Conservation (phyloP, 169 alveolate species). For the Cryptosporidium parvum region DNA sequence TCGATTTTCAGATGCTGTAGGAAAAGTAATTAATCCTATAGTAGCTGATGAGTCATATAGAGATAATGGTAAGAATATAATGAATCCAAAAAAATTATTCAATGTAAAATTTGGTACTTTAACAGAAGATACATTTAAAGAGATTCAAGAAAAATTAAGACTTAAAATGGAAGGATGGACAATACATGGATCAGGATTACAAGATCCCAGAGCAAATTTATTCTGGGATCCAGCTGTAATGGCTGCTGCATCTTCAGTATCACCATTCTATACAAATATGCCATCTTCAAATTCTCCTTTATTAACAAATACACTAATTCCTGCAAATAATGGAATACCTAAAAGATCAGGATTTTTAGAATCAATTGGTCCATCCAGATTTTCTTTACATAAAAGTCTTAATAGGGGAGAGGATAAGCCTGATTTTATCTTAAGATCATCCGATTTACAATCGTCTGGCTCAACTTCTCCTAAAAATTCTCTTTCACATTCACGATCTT, state of each 20-base stretch:
- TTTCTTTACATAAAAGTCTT: neutral
- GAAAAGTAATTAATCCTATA: slow-evolving; percentile 54
- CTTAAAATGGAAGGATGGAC: slow-evolving; percentile 70
- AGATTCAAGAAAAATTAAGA: slow-evolving; percentile 54
- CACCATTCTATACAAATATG: slow-evolving; percentile 41
- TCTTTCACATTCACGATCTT: neutral
- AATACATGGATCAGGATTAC: slow-evolving; percentile 58
- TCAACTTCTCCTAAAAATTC: too few relatives aligned
- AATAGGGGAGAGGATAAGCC: neutral
- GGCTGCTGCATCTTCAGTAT: slow-evolving; percentile 55
- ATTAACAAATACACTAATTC: slow-evolving; percentile 35
- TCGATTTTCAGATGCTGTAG: slow-evolving; percentile 66
- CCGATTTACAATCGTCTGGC: neutral
- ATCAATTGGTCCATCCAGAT: neutral
- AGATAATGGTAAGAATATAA: slow-evolving; percentile 24
- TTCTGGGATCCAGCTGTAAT: slow-evolving; percentile 73
- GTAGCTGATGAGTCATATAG: slow-evolving; percentile 70
- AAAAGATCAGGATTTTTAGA: neutral
- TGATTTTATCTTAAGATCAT: neutral
- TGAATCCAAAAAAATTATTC: slow-evolving; percentile 56
- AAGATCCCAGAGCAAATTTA: slow-evolving; percentile 64
- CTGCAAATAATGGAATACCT: slow-evolving; percentile 1
- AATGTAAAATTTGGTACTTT: slow-evolving; percentile 67
- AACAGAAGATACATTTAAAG: slow-evolving; percentile 34
- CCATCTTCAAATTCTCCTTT: slow-evolving; percentile 51